A percentile compares a stretch with the other conserved stretches of the same genome.
Evolutionary conservation across 805 yeast species (phyloP).

Genomic region (Ogataea ganodermae): DNA sequence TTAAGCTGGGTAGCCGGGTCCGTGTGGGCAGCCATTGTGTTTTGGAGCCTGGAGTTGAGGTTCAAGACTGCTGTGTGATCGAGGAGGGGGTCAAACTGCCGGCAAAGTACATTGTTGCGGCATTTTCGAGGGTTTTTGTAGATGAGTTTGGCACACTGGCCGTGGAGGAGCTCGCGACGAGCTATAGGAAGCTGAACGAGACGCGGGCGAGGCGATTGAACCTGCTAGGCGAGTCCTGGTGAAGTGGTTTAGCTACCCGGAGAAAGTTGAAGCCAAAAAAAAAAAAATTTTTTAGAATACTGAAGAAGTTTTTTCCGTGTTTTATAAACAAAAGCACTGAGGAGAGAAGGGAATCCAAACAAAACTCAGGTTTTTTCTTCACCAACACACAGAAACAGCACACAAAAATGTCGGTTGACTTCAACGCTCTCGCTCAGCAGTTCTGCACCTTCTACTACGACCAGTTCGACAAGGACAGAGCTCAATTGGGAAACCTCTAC

Average conservation of each 20-base stretch:
- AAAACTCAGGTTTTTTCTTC: background rate
- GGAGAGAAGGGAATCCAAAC: background rate
- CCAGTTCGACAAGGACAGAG: constrained; percentile 90
- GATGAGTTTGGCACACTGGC: constrained; percentile 7
- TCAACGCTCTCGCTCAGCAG: constrained; percentile 52
- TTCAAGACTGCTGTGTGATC: constrained; percentile 56
- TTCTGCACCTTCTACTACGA: constrained; percentile 94
- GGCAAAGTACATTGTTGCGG: constrained; percentile 48
- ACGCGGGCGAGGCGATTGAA: constrained; percentile 7
- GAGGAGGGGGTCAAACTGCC: constrained; percentile 45
- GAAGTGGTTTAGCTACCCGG: constrained; percentile 1
- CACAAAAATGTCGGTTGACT: constrained; percentile 36
- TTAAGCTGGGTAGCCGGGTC: constrained; percentile 51
- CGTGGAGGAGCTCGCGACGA: constrained; percentile 26
- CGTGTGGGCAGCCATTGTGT: constrained; percentile 44
- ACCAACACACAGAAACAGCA: background rate
- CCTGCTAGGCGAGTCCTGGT: constrained; percentile 9
- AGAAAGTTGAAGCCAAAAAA: background rate
- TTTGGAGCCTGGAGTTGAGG: constrained; percentile 39
- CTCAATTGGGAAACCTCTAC: constrained; percentile 89
- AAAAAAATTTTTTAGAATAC: constrained; percentile 1
- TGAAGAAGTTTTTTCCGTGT: constrained; percentile 1
- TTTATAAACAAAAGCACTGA: background rate
- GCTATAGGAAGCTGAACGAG: constrained; percentile 34
- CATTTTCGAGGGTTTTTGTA: constrained; percentile 45